phyloP scores from a whole-genome alignment of 2,329 filamentous ascomycete genomes.

The Botrytis elliptica region DNA sequence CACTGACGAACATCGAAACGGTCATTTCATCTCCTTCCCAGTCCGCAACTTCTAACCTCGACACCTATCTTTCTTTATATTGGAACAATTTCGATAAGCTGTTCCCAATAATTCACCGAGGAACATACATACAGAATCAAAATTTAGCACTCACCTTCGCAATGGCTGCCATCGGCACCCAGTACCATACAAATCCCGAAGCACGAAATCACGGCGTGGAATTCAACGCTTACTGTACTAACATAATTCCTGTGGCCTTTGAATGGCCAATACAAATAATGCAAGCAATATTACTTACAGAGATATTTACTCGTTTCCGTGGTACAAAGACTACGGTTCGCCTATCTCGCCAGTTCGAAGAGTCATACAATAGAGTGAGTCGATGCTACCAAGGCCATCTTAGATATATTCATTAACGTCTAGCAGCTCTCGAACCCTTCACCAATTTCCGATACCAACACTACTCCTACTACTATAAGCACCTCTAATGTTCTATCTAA shows the following conservation, averaged over 20 bases:
- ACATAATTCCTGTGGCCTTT: constrained; percentile 31
- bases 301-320: constrained; percentile 37
- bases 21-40: constrained; percentile 22
- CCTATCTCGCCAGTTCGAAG: constrained; percentile 35
- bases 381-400: neutral
- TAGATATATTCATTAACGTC: constrained; percentile 3
- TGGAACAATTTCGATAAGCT: constrained; percentile 34
- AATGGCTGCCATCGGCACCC: constrained; percentile 38
- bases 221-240: constrained; percentile 35
- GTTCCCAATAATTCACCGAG: constrained; percentile 36
- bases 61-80: constrained; percentile 34
- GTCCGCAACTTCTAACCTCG: constrained; percentile 28
- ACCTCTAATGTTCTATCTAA: neutral
- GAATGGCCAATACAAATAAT: constrained; percentile 35
- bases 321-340: constrained; percentile 33
- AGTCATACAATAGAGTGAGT: constrained; percentile 35
- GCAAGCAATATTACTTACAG: constrained; percentile 39
- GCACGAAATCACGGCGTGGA: constrained; percentile 34
- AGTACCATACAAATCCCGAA: constrained; percentile 34
- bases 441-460: neutral
- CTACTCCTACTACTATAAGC: neutral
- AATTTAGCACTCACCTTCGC: constrained; percentile 32
- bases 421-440: constrained; percentile 5
- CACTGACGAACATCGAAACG: constrained; percentile 24
- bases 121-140: constrained; percentile 31